Conservation (phyloP, 2,329 filamentous ascomycete species). For the Malbranchea cinnamomea region DNA sequence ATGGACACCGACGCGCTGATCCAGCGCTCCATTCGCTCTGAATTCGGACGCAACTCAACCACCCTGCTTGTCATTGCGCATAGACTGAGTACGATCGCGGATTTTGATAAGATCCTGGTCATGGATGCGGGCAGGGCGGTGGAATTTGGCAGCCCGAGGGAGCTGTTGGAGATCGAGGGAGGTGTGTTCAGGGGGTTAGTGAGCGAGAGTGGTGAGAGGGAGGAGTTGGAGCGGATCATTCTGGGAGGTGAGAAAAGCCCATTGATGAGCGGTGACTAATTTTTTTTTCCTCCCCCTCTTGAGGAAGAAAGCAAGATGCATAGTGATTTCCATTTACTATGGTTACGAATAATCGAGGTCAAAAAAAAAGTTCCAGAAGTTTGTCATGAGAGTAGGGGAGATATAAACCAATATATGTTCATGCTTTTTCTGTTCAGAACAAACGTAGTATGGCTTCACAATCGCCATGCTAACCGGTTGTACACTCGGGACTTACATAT, state of each 20-base stretch:
- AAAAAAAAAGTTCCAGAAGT: too few relatives aligned
- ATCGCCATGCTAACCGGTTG: not conserved
- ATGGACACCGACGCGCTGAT: slow-evolving; percentile 63
- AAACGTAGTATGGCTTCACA: too few relatives aligned
- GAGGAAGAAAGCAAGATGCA: too few relatives aligned
- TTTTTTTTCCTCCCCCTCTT: not conserved
- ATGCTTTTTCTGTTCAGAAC: too few relatives aligned
- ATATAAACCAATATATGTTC: too few relatives aligned
- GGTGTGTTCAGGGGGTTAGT: slow-evolving; percentile 46
- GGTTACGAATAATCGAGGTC: too few relatives aligned
- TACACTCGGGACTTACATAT: not conserved
- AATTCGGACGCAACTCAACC: slow-evolving; percentile 45
- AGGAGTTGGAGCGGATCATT: slow-evolving; percentile 18
- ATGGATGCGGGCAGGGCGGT: slow-evolving; percentile 51
- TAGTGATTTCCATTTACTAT: too few relatives aligned
- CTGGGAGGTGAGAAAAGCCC: too few relatives aligned
- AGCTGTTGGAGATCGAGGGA: slow-evolving; percentile 39
- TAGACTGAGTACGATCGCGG: slow-evolving; percentile 58
- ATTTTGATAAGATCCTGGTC: slow-evolving; percentile 61
- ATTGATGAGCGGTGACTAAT: too few relatives aligned
- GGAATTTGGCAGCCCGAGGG: slow-evolving; percentile 50
- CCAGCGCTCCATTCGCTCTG: slow-evolving; percentile 56
- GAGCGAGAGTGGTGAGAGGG: slow-evolving; percentile 23
- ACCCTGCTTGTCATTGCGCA: slow-evolving; percentile 65
- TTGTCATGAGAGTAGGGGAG: too few relatives aligned